phyloP scores from a whole-genome alignment of 495 filamentous ascomycete species.

The Lentithecium fluviatile region DNA sequence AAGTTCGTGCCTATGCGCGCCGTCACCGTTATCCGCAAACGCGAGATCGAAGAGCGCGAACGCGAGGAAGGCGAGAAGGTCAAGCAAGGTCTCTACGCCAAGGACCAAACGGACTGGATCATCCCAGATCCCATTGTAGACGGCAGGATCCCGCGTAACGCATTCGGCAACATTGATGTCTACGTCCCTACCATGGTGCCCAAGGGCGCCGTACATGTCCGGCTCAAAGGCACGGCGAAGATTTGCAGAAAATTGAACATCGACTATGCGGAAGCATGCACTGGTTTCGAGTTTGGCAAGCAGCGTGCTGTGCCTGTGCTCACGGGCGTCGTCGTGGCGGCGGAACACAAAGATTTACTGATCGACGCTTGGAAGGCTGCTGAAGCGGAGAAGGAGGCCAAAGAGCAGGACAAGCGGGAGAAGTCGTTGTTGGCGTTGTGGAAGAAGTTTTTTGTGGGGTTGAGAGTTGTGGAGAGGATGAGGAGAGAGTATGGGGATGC shows the following conservation, averaged over 20 bases:
- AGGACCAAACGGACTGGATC: conserved; percentile 90
- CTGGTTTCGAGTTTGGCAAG: conserved; percentile 93
- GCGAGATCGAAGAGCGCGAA: conserved; percentile 83
- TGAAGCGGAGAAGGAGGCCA: conserved; percentile 70
- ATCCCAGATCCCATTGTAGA: conserved; percentile 78
- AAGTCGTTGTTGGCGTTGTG: conserved; percentile 73
- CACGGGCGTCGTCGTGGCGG: conserved; percentile 83
- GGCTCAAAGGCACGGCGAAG: conserved; percentile 68
- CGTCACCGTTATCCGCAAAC: conserved; percentile 82
- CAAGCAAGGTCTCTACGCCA: conserved; percentile 79
- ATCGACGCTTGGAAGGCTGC: conserved; percentile 80
- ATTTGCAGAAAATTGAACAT: conserved; percentile 82
- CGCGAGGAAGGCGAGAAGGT: conserved; percentile 76
- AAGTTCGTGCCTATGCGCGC: conserved; percentile 89
- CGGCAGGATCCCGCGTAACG: conserved; percentile 89
- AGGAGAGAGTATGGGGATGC: conserved; percentile 65
- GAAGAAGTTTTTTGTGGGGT: conserved; percentile 81
- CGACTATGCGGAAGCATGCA: conserved; percentile 91
- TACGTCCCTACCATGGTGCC: conserved; percentile 94
- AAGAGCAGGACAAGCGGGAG: conserved; percentile 78
- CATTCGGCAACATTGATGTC: conserved; percentile 95
- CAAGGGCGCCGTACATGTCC: conserved; percentile 76
- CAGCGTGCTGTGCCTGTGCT: conserved; percentile 90
- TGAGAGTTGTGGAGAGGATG: conserved; percentile 78
- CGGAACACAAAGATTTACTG: conserved; percentile 70